These are phyloP conservation scores for Floccularia luteovirens DNA, from an alignment of 768 basidiomycete species.

Conservation along the genomic window DNA sequence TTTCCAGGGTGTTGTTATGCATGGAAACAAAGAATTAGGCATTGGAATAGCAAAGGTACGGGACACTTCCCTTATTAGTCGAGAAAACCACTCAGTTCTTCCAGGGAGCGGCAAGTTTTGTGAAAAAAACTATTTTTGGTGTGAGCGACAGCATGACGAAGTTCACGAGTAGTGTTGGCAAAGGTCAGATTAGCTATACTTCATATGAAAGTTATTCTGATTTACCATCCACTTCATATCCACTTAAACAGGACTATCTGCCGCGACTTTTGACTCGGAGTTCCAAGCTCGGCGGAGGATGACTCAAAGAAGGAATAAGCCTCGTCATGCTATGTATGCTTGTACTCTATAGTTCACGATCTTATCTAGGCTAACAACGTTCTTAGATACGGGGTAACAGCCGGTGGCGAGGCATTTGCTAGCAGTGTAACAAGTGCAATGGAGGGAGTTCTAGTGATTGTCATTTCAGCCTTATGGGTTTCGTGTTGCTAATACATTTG, in stretches of 20 bases:
- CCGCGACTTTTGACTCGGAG: conserved; percentile 94
- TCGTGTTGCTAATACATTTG: conserved; percentile 1
- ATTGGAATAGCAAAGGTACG: conserved; percentile 88
- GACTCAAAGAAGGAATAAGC: conserved; percentile 88
- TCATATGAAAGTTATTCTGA: not conserved
- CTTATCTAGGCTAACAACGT: conserved; percentile 1
- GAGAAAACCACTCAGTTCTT: no score
- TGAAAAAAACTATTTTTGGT: conserved; percentile 98
- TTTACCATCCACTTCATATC: not conserved
- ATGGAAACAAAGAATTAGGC: conserved; percentile 90
- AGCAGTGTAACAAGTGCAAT: conserved; percentile 93
- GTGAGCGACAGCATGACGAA: conserved; percentile 96
- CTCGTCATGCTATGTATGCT: conserved; percentile 87
- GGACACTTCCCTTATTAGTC: no score
- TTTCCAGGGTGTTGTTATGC: conserved; percentile 93
- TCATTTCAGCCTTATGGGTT: not conserved
- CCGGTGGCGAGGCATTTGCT: conserved; percentile 91
- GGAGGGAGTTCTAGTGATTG: conserved; percentile 81
- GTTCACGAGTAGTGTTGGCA: conserved; percentile 94
- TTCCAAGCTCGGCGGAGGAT: conserved; percentile 87
- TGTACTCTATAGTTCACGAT: conserved; percentile 2
- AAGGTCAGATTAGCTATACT: conserved; percentile 43
- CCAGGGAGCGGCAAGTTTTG: conserved; percentile 96
- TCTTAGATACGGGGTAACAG: conserved; percentile 85
- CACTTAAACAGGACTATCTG: conserved; percentile 88